Conservation (phyloP, 805 yeast species). For the Cyberlindnera meyerae region DNA sequence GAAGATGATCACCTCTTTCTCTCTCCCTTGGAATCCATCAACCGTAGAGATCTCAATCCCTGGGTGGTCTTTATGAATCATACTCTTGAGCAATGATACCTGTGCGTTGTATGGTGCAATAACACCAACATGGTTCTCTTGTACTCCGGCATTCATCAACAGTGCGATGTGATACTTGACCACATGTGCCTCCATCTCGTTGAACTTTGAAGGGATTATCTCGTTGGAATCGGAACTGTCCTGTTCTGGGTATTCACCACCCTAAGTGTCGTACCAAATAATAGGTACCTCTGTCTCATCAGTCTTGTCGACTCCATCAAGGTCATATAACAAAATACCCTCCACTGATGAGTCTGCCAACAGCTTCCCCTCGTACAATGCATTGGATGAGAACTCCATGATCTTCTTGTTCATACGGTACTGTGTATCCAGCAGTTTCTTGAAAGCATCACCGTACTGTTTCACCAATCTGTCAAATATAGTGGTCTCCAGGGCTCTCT, state of each 20-base stretch:
- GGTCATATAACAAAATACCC: constrained; percentile 46
- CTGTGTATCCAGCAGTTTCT: constrained; percentile 64
- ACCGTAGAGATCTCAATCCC: constrained; percentile 78
- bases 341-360: constrained; percentile 59
- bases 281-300: constrained; percentile 55
- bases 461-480: constrained; percentile 75
- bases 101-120: constrained; percentile 92
- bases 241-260: constrained; percentile 73
- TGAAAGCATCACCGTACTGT: constrained; percentile 41
- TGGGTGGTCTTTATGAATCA: constrained; percentile 23
- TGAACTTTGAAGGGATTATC: constrained; percentile 54
- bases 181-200: constrained; percentile 69
- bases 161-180: constrained; percentile 52
- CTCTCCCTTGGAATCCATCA: constrained; percentile 97
- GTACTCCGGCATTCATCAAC: constrained; percentile 49
- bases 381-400: constrained; percentile 70
- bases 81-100: constrained; percentile 45
- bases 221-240: constrained; percentile 30
- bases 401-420: constrained; percentile 82
- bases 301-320: constrained; percentile 42
- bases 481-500: constrained; percentile 52
- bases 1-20: constrained; percentile 79
- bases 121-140: constrained; percentile 62
- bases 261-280: constrained; percentile 91
- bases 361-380: constrained; percentile 59